Base-by-base conservation (phyloP, 768 basidiomycete species). In the Pluteus cervinus region DNA sequence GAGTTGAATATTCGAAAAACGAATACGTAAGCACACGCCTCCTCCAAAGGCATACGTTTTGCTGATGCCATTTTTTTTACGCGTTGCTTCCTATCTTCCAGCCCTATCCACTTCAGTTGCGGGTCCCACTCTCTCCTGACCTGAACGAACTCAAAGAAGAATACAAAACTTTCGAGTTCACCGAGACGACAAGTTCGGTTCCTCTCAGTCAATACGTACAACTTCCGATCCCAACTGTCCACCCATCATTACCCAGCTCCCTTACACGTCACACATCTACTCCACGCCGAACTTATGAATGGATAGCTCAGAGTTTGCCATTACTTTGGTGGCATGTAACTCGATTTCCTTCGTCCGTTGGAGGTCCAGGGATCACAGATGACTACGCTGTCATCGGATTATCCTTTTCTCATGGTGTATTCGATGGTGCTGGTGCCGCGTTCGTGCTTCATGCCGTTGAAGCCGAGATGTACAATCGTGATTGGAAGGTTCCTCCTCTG, bases 251-350 rank as follows among this genome's bases (percentile, higher is more conserved):
- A 14, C 66, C 66, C 16, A 55, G 66, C 36, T 46, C 61, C 2
- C 56, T 59, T 2, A 68, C 66, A 0, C 68, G 66, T 1, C 57
- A 61, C 5, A 54, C 57, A 20, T 66, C 61, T 38, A 40, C 54
- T 4, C 36, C 40, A 18, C 69, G 65, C 63, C n/a, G n/a, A n/a
- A n/a, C n/a, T n/a, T n/a, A n/a, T n/a, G n/a, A n/a, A n/a, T n/a
- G 63, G 63, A 34, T 43, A 51, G 6, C 45, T 42, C 10, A 29
- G 31, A 9, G 45, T 34, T 5, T 49, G 62, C 68, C 68, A 7
- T 45, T 69, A 31, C 67, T 65, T 12, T 66, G 59, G 45, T 69
- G 66, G 66, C 66, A 69, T 29, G 26, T 71, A 12, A 62, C 61
- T 6, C 56, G 61, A 33, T 65, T 69, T 42, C 66, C 64, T 5